Evolutionary conservation across 768 basidiomycete genomes (phyloP).

Genomic region (Naganishia randhawae): DNA sequence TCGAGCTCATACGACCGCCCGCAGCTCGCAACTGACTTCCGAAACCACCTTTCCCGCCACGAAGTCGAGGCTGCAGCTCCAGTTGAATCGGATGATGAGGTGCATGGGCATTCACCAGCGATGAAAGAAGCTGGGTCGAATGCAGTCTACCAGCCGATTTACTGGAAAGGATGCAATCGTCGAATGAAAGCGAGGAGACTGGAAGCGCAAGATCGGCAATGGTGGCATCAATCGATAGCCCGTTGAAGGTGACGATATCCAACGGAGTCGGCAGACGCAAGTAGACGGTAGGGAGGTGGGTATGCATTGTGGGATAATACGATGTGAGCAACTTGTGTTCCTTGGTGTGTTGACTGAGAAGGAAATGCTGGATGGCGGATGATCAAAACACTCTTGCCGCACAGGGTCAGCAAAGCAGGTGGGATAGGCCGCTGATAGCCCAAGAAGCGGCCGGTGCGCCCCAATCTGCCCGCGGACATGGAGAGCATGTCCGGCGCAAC

Average conservation of each 20-base stretch:
- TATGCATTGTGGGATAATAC: conserved; percentile 1
- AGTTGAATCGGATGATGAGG: conserved; percentile 48
- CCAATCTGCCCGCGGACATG: background rate
- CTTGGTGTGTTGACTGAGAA: no score
- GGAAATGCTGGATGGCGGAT: no score
- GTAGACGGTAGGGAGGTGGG: conserved; percentile 39
- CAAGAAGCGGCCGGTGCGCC: background rate
- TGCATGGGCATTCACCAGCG: conserved; percentile 5
- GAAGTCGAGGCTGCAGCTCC: conserved; percentile 67
- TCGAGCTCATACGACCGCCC: conserved; percentile 93
- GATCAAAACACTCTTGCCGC: no score
- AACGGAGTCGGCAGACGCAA: conserved; percentile 43
- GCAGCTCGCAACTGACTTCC: conserved; percentile 94
- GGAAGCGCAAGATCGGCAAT: conserved; percentile 10
- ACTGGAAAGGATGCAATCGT: background rate
- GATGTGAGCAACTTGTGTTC: no score
- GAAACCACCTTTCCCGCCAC: conserved; percentile 95
- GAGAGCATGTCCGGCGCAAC: background rate
- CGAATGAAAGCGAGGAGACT: background rate
- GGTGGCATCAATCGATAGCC: conserved; percentile 11
- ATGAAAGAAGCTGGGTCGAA: conserved; percentile 50
- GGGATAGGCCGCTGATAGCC: background rate
- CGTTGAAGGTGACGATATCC: conserved; percentile 24
- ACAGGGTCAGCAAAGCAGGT: no score
- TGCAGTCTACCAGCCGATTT: background rate